Conservation (phyloP, 2,329 filamentous ascomycete genomes). For the Paecilomyces dactylethromorphus region DNA sequence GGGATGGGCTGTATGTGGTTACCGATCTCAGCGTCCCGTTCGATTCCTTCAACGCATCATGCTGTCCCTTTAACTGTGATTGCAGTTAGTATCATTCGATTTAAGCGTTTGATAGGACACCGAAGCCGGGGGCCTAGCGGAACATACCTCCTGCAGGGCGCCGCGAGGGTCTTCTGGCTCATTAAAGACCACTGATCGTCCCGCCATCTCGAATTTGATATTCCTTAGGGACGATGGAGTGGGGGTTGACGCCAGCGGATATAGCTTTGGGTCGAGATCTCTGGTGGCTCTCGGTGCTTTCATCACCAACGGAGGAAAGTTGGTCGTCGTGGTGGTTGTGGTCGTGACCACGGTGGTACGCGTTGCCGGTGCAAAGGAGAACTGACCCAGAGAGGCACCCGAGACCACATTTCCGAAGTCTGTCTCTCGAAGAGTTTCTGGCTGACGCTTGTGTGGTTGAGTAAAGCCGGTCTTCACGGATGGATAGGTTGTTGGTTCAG, state of each 20-base stretch:
- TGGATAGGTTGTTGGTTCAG: conserved; percentile 1
- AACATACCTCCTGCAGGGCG: conserved; percentile 48
- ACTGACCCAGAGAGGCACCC: conserved; percentile 47
- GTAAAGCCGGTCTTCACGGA: conserved; percentile 4
- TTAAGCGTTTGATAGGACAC: not conserved
- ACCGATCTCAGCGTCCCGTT: conserved; percentile 44
- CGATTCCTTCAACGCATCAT: conserved; percentile 32
- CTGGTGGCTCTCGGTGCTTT: conserved; percentile 63
- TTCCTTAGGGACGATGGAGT: conserved; percentile 73
- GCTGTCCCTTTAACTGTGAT: not conserved
- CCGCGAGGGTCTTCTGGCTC: conserved; percentile 54
- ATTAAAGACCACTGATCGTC: conserved; percentile 54
- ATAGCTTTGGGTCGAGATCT: conserved; percentile 78
- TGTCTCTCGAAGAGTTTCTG: conserved; percentile 20
- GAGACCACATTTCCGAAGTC: conserved; percentile 17
- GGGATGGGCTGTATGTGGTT: conserved; percentile 36
- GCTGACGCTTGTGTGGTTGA: conserved; percentile 15
- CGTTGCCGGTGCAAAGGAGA: conserved; percentile 57
- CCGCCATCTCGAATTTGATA: conserved; percentile 67
- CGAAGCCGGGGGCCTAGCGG: conserved; percentile 5
- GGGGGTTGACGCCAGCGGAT: conserved; percentile 75
- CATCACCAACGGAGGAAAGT: conserved; percentile 77
- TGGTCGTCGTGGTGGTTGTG: conserved; percentile 78
- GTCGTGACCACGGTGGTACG: conserved; percentile 72
- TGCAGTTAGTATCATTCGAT: not conserved